A percentile compares a stretch with the other conserved stretches of the same genome.
These are phyloP conservation scores for Pichia sp. DNA, from an alignment of 1,139 yeast genomes.

Conservation along the genomic window DNA sequence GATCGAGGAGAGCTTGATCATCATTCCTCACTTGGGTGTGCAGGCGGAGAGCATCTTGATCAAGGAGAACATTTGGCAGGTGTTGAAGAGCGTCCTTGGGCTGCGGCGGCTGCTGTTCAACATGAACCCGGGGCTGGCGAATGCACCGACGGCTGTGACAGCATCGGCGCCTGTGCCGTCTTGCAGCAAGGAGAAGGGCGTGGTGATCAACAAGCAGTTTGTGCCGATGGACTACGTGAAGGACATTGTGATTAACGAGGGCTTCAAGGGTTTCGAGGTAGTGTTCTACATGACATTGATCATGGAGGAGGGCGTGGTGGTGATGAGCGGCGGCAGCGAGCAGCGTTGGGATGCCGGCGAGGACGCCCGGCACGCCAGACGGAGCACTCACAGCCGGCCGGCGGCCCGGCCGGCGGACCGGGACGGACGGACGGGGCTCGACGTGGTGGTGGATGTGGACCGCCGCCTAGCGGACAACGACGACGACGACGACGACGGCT, in stretches of 20 bases:
- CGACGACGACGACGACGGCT: background rate
- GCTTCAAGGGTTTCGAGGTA: slow-evolving; percentile 58
- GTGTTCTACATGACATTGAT: slow-evolving; percentile 45
- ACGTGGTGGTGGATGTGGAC: too few species aligned
- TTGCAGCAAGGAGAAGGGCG: background rate
- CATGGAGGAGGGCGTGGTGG: slow-evolving; percentile 32
- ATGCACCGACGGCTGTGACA: background rate
- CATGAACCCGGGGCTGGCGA: background rate
- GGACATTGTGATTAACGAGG: slow-evolving; percentile 65
- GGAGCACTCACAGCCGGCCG: background rate
- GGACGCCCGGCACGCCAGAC: background rate
- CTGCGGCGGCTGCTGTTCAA: background rate
- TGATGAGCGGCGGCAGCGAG: slow-evolving; percentile 35
- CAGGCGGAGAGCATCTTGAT: slow-evolving; percentile 24
- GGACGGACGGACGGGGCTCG: too few species aligned
- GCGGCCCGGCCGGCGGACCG: too few species aligned
- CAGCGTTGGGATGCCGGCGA: background rate
- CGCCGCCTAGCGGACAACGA: too few species aligned
- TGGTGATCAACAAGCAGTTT: slow-evolving; percentile 32
- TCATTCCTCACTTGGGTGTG: slow-evolving; percentile 28
- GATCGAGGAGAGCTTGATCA: slow-evolving; percentile 25
- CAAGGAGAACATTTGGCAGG: slow-evolving; percentile 8
- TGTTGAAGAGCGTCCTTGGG: slow-evolving; percentile 5
- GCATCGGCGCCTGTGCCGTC: background rate
- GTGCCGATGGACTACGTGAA: slow-evolving; percentile 50